Base-by-base conservation (phyloP, 805 yeast genomes). In the Candida multigemmis region DNA sequence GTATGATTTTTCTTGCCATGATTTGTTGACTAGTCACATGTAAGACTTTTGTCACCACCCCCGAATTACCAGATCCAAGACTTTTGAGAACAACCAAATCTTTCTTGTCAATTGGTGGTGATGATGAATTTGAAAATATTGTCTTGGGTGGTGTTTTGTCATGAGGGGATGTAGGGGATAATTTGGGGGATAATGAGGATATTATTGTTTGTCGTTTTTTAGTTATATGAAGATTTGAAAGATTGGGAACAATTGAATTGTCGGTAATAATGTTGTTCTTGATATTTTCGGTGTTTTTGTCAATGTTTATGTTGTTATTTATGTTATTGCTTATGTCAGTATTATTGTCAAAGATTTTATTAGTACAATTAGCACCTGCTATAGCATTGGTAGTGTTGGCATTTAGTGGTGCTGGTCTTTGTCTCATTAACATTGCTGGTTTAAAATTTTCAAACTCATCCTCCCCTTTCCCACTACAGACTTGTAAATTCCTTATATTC, bases 1-100 rank as follows among this genome's bases (percentile, higher is more conserved):
- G 86, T 17, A 91, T 84, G 23, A 75, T 74, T 46, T 91, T 91
- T 38, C 83, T 76, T 10, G 98, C 97, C 85, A 91, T 82, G 16
- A 79, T 71, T 32, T 76, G 77, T 35, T 86, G 84, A 7, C 89
- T 77, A 7, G 97, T 96, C 4, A 83, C 68, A 52, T 91, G 97
- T 27, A 85, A 56, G 8, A 86, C 93, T 46, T 87, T 85, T 24
- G 80, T 62, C 3, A 91, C 99, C 2, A 85, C 76, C 2, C 99
- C 99, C 8, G 95, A 85, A 48, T 84, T 87, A 8, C 99, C 99
- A 16, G 84, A 69, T 7, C 99, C 99, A 26, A 91, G 63, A 34
- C 75, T 76, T 33, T 83, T 76, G 27, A 91, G 50, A 18, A 76
- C 72, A 10, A 86, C 71, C 14, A 91, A 53, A 44, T 91, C 96